These are phyloP conservation scores for Trametes polyzona DNA, from an alignment of 1,284 basidiomycete species.

Conservation along the genomic window DNA sequence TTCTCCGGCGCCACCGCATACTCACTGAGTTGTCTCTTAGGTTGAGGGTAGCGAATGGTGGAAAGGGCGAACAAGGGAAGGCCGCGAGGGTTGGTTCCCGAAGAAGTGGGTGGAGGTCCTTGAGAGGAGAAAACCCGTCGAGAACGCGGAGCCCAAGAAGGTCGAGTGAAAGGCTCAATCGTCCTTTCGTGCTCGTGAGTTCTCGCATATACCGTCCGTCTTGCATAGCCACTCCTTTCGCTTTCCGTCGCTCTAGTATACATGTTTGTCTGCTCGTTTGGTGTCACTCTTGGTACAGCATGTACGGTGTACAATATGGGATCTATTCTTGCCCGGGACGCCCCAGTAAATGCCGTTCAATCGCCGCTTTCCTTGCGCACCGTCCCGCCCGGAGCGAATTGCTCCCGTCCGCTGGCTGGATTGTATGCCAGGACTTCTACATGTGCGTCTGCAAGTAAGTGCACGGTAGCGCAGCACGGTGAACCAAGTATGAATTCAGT, in stretches of 20 bases:
- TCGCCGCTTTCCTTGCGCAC: too few species aligned
- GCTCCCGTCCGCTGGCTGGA: too few species aligned
- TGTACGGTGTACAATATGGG: not conserved
- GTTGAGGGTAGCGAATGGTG: conserved; percentile 85
- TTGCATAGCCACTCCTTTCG: conserved; percentile 2
- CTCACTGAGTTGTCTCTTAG: conserved; percentile 17
- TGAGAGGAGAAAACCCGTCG: conserved; percentile 47
- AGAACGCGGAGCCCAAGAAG: conserved; percentile 44
- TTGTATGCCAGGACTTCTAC: too few species aligned
- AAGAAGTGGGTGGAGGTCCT: conserved; percentile 85
- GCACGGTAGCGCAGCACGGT: too few species aligned
- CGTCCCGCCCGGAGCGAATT: too few species aligned
- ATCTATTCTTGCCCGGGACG: not conserved
- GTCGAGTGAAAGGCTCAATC: conserved; percentile 39
- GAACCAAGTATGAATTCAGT: too few species aligned
- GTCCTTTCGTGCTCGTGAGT: not conserved
- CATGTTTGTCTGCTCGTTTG: not conserved
- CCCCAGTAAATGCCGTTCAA: too few species aligned
- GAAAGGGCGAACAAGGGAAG: conserved; percentile 93
- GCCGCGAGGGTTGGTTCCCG: conserved; percentile 96
- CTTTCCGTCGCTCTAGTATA: not conserved
- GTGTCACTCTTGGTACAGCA: not conserved
- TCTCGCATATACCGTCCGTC: conserved; percentile 2
- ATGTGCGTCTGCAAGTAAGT: too few species aligned
- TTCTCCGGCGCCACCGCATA: not conserved